These are phyloP conservation scores for Trichophyton schoenleinii DNA, from an alignment of 2,329 filamentous ascomycete species.

Conservation along the genomic window DNA sequence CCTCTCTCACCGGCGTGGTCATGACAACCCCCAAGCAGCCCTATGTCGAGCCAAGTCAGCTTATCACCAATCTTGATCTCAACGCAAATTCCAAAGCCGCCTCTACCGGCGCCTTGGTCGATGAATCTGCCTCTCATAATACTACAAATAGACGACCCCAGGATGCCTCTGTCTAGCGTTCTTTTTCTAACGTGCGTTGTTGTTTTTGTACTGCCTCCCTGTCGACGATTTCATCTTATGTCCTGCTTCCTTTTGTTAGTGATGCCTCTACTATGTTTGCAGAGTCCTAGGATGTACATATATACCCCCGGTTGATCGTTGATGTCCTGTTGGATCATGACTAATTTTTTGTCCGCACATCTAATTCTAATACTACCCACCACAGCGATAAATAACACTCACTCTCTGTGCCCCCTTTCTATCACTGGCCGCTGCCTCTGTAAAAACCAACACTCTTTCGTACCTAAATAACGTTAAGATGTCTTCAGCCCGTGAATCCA, in stretches of 20 bases:
- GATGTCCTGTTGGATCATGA: background rate
- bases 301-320: background rate
- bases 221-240: background rate
- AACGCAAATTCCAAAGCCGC: background rate
- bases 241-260: background rate
- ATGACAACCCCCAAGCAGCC: background rate
- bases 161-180: conserved; percentile 1
- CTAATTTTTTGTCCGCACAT: background rate
- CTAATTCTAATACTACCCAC: background rate
- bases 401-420: background rate
- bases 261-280: background rate
- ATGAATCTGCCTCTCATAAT: background rate
- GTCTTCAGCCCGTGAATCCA: background rate
- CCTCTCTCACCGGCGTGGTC: background rate
- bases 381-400: background rate
- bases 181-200: background rate
- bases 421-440: background rate
- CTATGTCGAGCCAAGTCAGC: background rate
- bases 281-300: conserved; percentile 3
- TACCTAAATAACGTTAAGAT: background rate
- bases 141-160: background rate
- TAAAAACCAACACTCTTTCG: background rate
- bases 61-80: background rate
- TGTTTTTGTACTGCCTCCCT: too few species aligned
- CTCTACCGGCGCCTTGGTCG: background rate